These are phyloP conservation scores for Sabuloglossum arenarium DNA, from an alignment of 495 filamentous ascomycete species.

Conservation along the genomic window DNA sequence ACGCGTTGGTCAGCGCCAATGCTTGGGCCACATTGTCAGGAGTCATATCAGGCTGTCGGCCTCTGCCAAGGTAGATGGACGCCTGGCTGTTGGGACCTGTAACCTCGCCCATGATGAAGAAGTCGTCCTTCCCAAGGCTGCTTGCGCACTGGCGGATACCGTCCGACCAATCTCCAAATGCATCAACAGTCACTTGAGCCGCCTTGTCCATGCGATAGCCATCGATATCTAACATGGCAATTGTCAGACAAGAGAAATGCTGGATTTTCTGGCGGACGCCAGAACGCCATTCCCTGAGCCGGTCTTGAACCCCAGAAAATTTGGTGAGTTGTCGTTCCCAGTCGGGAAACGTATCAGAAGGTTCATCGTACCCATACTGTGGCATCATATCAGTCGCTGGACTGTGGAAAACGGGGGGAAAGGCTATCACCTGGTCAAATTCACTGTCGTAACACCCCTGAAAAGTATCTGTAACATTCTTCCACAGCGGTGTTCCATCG, in stretches of 20 bases:
- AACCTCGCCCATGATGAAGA: conserved; percentile 44
- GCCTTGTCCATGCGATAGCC: conserved; percentile 54
- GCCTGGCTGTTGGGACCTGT: conserved; percentile 41
- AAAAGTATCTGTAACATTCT: conserved; percentile 22
- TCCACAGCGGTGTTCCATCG: conserved; percentile 30
- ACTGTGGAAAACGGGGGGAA: background rate
- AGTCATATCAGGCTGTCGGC: conserved; percentile 32
- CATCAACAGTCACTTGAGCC: conserved; percentile 42
- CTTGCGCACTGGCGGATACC: conserved; percentile 35
- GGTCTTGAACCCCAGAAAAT: conserved; percentile 56
- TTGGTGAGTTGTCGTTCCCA: conserved; percentile 50
- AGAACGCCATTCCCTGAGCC: conserved; percentile 48
- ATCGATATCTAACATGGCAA: conserved; percentile 43
- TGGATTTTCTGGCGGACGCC: conserved; percentile 35
- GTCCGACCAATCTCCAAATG: conserved; percentile 33
- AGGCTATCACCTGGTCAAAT: conserved; percentile 27
- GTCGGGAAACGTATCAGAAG: conserved; percentile 46
- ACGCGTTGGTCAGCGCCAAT: conserved; percentile 23
- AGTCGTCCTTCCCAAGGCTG: conserved; percentile 35
- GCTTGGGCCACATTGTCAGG: conserved; percentile 26
- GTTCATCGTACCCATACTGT: conserved; percentile 46
- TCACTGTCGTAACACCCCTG: conserved; percentile 47
- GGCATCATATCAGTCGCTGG: background rate
- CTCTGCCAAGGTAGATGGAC: conserved; percentile 45
- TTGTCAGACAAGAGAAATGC: conserved; percentile 44